phyloP scores from a whole-genome alignment of 106 monocot species.

The Dioscorea zingiberensis region DNA sequence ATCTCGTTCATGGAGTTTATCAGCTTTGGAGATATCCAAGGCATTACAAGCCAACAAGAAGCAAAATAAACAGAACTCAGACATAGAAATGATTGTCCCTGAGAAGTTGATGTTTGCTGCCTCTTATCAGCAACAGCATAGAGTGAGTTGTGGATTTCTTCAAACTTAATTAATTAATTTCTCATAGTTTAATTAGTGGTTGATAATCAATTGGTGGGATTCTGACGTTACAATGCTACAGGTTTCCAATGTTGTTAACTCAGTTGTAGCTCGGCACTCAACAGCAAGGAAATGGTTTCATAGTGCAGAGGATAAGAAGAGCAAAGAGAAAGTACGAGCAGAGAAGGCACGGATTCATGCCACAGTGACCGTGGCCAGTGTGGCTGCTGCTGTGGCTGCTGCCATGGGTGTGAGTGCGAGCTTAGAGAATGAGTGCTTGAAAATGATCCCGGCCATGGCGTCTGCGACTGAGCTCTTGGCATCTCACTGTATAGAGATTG shows the following conservation, averaged over 20 bases:
- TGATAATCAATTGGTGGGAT: no score
- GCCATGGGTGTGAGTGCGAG: conserved; percentile 22
- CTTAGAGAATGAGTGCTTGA: conserved; percentile 19
- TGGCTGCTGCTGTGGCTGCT: conserved; percentile 76
- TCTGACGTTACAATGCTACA: conserved; percentile 5
- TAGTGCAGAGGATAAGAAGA: conserved; percentile 22
- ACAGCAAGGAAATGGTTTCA: conserved; percentile 40
- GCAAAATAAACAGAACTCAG: conserved; percentile 36
- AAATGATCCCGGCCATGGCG: conserved; percentile 50
- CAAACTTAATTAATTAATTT: no score
- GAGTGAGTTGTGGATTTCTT: no score
- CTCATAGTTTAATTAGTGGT: no score
- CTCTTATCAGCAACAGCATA: no score
- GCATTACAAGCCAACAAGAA: conserved; percentile 37
- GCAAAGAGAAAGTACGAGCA: conserved; percentile 55
- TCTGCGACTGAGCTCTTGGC: conserved; percentile 81
- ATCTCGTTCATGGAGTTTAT: conserved; percentile 82
- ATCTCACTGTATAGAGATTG: conserved; percentile 78
- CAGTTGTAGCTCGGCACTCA: conserved; percentile 11
- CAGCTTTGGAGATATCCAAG: conserved; percentile 74
- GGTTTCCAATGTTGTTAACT: conserved; percentile 4
- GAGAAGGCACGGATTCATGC: conserved; percentile 67
- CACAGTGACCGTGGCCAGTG: conserved; percentile 58
- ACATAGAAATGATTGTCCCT: no score
- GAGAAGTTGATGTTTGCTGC: no score